Conservation (phyloP, 352 stramenopile species). For the Phytophthora pseudosyringae region DNA sequence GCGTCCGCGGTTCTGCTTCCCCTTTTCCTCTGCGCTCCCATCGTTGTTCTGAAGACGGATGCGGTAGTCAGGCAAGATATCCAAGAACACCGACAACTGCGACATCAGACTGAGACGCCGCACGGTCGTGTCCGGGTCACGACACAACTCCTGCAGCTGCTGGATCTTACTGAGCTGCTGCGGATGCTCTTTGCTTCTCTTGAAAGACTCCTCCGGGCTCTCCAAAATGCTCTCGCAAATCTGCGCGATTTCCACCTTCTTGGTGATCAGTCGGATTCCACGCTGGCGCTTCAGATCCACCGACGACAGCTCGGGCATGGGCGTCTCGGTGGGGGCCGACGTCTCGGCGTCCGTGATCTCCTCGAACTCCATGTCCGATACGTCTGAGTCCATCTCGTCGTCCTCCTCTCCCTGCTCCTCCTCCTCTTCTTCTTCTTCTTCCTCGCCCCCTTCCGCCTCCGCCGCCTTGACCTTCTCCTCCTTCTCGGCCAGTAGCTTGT, state of each 20-base stretch:
- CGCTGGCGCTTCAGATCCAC: slow-evolving; percentile 77
- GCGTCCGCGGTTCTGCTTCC: slow-evolving; percentile 85
- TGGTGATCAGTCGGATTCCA: slow-evolving; percentile 66
- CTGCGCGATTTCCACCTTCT: slow-evolving; percentile 91
- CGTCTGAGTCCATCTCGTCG: slow-evolving; percentile 64
- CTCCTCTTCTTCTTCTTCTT: slow-evolving; percentile 45
- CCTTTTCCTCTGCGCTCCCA: slow-evolving; percentile 62
- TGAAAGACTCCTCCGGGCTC: slow-evolving; percentile 85
- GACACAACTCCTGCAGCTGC: slow-evolving; percentile 73
- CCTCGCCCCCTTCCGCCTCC: background rate
- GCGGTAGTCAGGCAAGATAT: slow-evolving; percentile 96
- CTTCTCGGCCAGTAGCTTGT: slow-evolving; percentile 71
- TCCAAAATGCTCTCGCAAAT: slow-evolving; percentile 91
- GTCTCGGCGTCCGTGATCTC: slow-evolving; percentile 53
- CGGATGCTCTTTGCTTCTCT: slow-evolving; percentile 87
- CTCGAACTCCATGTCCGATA: slow-evolving; percentile 88
- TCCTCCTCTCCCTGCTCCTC: slow-evolving; percentile 46
- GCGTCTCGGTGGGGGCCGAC: slow-evolving; percentile 4
- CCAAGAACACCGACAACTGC: slow-evolving; percentile 94
- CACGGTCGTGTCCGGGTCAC: slow-evolving; percentile 77
- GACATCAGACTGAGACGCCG: slow-evolving; percentile 92
- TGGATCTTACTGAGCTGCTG: slow-evolving; percentile 82
- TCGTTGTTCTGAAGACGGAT: slow-evolving; percentile 92
- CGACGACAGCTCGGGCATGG: slow-evolving; percentile 32
- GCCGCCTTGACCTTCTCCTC: slow-evolving; percentile 34